Evolutionary conservation across 2,329 filamentous ascomycete species (phyloP).

Genomic region (Trichophyton schoenleinii): DNA sequence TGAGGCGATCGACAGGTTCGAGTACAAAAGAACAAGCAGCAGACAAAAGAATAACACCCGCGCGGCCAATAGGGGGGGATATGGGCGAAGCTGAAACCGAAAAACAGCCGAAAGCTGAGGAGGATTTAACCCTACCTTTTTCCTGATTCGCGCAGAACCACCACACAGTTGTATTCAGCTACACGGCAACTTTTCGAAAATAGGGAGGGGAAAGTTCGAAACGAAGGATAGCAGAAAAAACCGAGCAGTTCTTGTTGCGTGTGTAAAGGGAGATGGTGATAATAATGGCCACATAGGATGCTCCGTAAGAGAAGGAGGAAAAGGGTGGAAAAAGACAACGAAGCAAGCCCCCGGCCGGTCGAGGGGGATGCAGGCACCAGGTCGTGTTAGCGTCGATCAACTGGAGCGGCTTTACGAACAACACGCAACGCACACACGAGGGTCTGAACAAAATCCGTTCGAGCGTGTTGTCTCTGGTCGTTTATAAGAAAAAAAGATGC

Average conservation of each 20-base stretch:
- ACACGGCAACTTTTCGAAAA: not conserved
- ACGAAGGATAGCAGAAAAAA: not conserved
- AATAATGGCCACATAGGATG: not conserved
- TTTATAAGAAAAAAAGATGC: not conserved
- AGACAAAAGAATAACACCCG: not conserved
- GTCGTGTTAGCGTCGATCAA: slow-evolving; percentile 1
- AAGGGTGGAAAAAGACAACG: not conserved
- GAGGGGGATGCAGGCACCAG: slow-evolving; percentile 1
- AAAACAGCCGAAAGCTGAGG: slow-evolving; percentile 2
- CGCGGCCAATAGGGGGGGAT: not conserved
- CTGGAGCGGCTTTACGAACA: not conserved
- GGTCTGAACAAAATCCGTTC: not conserved
- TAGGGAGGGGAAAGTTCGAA: not conserved
- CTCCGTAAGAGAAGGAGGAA: not conserved
- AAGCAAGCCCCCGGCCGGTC: slow-evolving; percentile 1
- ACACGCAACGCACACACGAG: not conserved
- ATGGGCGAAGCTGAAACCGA: slow-evolving; percentile 1
- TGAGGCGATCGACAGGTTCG: not conserved
- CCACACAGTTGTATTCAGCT: not conserved
- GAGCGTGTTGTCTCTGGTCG: not conserved
- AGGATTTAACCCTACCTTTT: slow-evolving; percentile 2
- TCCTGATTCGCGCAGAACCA: not conserved
- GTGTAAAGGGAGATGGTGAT: not conserved
- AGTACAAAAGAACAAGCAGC: not conserved
- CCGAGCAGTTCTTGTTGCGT: not conserved